Percentiles rank a stretch among this genome's conserved stretches.
phyloP scores from a whole-genome alignment of 495 filamentous ascomycete genomes.

The Trichocladium uniseriatum region DNA sequence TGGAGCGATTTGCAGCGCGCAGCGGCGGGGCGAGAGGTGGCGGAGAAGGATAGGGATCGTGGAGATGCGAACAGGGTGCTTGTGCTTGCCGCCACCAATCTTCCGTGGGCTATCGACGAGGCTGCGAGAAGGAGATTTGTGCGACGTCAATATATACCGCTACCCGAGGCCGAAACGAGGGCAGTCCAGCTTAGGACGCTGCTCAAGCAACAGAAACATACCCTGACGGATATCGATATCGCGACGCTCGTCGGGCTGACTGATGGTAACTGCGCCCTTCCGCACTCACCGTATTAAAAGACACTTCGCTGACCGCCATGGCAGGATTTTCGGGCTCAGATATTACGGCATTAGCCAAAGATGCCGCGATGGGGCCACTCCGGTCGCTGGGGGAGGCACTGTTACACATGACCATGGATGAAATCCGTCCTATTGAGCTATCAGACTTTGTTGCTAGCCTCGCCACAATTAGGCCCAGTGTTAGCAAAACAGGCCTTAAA shows the following conservation, averaged over 20 bases:
- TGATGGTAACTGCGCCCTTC: constrained; percentile 55
- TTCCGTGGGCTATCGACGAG: constrained; percentile 98
- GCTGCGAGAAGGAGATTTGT: constrained; percentile 89
- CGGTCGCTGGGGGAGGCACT: constrained; percentile 85
- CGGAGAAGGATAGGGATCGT: constrained; percentile 54
- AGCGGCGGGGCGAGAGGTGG: constrained; percentile 73
- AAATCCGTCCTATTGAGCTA: constrained; percentile 80
- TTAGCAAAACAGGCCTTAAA: constrained; percentile 72
- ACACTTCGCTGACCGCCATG: constrained; percentile 3
- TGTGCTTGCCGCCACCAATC: constrained; percentile 89
- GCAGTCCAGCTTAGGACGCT: constrained; percentile 67
- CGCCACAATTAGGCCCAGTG: constrained; percentile 78
- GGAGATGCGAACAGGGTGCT: constrained; percentile 88
- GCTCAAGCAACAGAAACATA: constrained; percentile 79
- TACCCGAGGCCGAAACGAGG: constrained; percentile 77
- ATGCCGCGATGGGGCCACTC: constrained; percentile 95
- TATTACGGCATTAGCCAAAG: constrained; percentile 94
- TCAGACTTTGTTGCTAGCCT: constrained; percentile 81
- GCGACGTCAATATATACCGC: constrained; percentile 86
- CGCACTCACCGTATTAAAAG: neutral
- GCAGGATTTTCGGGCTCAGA: constrained; percentile 93
- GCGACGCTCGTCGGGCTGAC: constrained; percentile 68
- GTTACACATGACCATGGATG: constrained; percentile 82
- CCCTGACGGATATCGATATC: constrained; percentile 65
- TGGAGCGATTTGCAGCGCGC: constrained; percentile 92